phyloP scores from a whole-genome alignment of 768 basidiomycete genomes.

The Daedaleopsis sinensis region DNA sequence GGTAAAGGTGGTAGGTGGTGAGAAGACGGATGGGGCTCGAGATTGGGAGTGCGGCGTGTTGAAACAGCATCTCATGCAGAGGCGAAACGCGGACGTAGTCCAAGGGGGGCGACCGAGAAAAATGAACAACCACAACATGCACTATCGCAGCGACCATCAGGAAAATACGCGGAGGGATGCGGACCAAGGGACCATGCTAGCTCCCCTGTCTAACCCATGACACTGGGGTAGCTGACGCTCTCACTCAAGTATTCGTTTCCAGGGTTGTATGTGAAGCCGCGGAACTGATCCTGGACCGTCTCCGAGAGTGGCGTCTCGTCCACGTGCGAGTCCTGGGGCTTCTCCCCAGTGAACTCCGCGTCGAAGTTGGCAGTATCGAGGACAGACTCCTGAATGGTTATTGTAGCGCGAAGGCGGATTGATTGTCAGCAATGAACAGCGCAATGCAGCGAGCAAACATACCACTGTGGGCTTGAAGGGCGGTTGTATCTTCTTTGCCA shows the following conservation, averaged over 20 bases:
- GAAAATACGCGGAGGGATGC: too few species aligned
- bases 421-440: neutral
- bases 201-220: slow-evolving; percentile 27
- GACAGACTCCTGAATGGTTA: slow-evolving; percentile 68
- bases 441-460: slow-evolving; percentile 33
- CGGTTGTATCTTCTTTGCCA: slow-evolving; percentile 95
- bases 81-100: neutral
- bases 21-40: neutral
- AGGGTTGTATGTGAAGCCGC: slow-evolving; percentile 88
- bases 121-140: neutral
- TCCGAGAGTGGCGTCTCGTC: slow-evolving; percentile 90
- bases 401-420: slow-evolving; percentile 3
- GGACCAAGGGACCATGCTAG: neutral
- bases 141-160: neutral
- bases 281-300: slow-evolving; percentile 97
- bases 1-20: neutral
- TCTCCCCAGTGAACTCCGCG: slow-evolving; percentile 95
- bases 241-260: slow-evolving; percentile 84
- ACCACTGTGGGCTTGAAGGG: slow-evolving; percentile 98
- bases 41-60: neutral
- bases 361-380: slow-evolving; percentile 98
- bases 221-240: slow-evolving; percentile 65
- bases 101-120: neutral
- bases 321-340: slow-evolving; percentile 94
- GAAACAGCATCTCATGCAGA: neutral